Evolutionary conservation across 345 rosid genomes (phyloP), one percentile per base, ranked within the genome.

Genomic region (Sonneratia caseolaris): DNA sequence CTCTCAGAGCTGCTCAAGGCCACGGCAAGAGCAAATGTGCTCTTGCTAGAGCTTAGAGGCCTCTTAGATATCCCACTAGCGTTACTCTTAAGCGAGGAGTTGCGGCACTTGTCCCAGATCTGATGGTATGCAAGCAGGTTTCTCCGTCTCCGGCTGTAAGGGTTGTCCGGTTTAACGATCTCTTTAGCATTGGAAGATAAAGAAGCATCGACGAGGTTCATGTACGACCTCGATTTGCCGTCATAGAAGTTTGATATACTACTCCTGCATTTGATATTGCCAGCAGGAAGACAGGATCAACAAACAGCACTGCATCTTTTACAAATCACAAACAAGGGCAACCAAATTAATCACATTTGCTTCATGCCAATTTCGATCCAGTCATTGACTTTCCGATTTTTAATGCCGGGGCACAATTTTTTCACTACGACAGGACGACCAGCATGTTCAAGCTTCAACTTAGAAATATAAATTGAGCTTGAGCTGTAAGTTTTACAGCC

Each of bases 191-290:
- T 79, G 10, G 86, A 74, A 73, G 84, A 75, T 40, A 89, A 70
- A 3, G 91, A 76, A 0, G 85, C 87, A 3, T 78, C 87, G 0
- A 78, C 83, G 59, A 95, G 68, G 72, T 81, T 90, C 0, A 97
- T 84, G 68, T 82, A 95, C 0, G 97, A 90, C 80, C 85, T 92
- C 0, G 99, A 92, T 79, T 92, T 95, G 7, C 99, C 99, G 64
- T 70, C 78, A 79, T 90, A 95, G 78, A 81, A 92, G 43, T 74
- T 89, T 0, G 99, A 95, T 62, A 95, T 89, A 14, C 98, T 93
- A 78, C 83, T 85, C 85, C 98, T 90, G 87, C 72, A 78, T 73
- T 65, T 36, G 22, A 19, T 4, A 53, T 18, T 3, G 37, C 32
- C 43, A 66, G 37, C 14, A 69, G 35, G 4, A 32, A 42, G 32